Conservation (phyloP, 202 grass and related monocot species). For the Zizania palustris region DNA sequence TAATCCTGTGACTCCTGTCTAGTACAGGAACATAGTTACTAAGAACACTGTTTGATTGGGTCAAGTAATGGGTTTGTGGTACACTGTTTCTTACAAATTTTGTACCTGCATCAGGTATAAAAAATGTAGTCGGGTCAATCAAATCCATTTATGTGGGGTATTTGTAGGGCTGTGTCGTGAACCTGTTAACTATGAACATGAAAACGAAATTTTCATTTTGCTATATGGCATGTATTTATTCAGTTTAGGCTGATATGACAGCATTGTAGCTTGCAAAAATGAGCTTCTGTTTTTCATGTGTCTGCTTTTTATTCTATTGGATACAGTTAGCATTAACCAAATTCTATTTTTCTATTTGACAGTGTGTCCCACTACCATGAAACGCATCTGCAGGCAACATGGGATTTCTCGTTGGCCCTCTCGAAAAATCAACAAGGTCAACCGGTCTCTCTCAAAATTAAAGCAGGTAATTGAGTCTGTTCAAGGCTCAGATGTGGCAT, state of each 20-base stretch:
- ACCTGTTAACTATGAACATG: neutral
- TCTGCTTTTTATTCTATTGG: neutral
- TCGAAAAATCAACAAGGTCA: conserved; percentile 97
- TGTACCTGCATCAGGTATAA: neutral
- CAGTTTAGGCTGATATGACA: neutral
- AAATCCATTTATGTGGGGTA: neutral
- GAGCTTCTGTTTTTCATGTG: conserved; percentile 23
- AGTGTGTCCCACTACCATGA: conserved; percentile 99
- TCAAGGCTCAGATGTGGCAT: conserved; percentile 66
- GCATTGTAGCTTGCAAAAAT: conserved; percentile 20
- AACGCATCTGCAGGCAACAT: conserved; percentile 94
- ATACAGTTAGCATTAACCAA: conserved; percentile 32
- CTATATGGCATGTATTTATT: neutral
- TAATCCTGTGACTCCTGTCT: conserved; percentile 17
- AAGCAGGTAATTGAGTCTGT: conserved; percentile 96
- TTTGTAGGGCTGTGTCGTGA: neutral
- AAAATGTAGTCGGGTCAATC: neutral
- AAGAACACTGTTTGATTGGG: neutral
- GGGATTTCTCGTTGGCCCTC: conserved; percentile 94
- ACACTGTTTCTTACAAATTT: neutral
- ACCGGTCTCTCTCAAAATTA: conserved; percentile 89
- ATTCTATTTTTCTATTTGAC: conserved; percentile 37
- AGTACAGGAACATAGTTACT: neutral
- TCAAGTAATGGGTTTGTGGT: neutral
- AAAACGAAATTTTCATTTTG: conserved; percentile 4